Conservation (phyloP, 176 grass and related monocot species). For the Poa annua region DNA sequence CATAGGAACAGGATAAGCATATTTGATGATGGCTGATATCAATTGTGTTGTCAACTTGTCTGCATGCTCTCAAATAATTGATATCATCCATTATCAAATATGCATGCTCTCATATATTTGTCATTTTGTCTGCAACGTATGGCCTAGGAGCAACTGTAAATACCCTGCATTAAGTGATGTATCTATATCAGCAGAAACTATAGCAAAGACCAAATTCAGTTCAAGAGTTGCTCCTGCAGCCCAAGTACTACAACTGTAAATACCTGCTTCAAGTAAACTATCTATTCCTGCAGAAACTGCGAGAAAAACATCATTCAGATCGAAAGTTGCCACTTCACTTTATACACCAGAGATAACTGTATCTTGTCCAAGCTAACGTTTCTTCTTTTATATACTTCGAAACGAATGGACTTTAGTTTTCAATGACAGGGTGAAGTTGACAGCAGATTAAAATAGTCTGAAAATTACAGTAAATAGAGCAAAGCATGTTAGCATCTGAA, state of each 20-base stretch:
- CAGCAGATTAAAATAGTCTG: background rate
- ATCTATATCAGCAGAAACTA: background rate
- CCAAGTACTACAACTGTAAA: background rate
- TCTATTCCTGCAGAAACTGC: background rate
- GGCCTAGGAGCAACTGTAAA: background rate
- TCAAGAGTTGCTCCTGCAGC: background rate
- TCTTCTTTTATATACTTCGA: background rate
- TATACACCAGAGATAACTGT: background rate
- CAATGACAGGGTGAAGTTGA: background rate
- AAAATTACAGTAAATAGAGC: background rate
- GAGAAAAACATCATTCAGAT: background rate
- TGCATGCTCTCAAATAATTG: too few relatives aligned
- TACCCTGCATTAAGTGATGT: background rate
- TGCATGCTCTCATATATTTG: slow-evolving; percentile 2
- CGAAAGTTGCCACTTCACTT: background rate
- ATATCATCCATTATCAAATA: background rate
- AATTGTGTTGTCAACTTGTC: too few relatives aligned
- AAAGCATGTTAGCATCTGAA: background rate
- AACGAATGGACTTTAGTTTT: background rate
- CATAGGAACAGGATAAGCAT: too few relatives aligned
- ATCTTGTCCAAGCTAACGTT: background rate
- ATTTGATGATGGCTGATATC: too few relatives aligned
- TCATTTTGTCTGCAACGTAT: background rate
- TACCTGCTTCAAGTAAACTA: background rate
- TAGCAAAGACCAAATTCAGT: background rate